Base-by-base conservation (phyloP, 2,329 filamentous ascomycete species). In the Emydomyces testavorans region DNA sequence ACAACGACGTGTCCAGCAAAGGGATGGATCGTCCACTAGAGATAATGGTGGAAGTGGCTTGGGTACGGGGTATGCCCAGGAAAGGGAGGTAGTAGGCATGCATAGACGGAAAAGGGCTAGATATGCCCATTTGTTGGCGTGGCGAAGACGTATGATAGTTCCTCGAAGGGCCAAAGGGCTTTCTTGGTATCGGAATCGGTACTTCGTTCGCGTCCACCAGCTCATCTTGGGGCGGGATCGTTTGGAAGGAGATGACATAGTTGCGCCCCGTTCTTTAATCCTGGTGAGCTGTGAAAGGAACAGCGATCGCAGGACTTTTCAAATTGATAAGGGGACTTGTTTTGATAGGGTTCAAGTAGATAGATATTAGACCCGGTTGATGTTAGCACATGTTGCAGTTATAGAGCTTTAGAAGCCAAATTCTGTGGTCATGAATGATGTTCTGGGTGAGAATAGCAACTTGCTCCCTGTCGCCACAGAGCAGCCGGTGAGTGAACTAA, bases 101-200 rank as follows among this genome's bases (percentile, higher is more conserved):
- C 52, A 52, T 15, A 56, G 51, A 7, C 48, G 29, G n/a, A 57
- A 42, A 16, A 57, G 46, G 39, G 52, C 41, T 15, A 57, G 32
- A 38, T 46, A 49, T 5, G 55, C 50, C n/a, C 45, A 23, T 28
- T 52, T 53, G 29, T 57, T 43, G 23, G 13, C 36, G 35, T 53
- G 52, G 1, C 49, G 24, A 32, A 56, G 53, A 43, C 54, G 53
- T 11, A 32, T 50, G 23, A 53, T 45, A 15, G 28, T 55, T 10
- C 50, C 48, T 6, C 53, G 49, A 16, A 56, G 48, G 4, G n/a
- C 31, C 4, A 55, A 50, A 1, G 53, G 52, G 26, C 50, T 44
- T n/a, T 40, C 26, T 16, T 40, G 43, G 13, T n/a, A 29, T 20
- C 28, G 32, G 23, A 53, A 35, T 11, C 48, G 39, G 6, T 40